phyloP scores from a whole-genome alignment of 306 rosid species.

The Begonia masoniana region DNA sequence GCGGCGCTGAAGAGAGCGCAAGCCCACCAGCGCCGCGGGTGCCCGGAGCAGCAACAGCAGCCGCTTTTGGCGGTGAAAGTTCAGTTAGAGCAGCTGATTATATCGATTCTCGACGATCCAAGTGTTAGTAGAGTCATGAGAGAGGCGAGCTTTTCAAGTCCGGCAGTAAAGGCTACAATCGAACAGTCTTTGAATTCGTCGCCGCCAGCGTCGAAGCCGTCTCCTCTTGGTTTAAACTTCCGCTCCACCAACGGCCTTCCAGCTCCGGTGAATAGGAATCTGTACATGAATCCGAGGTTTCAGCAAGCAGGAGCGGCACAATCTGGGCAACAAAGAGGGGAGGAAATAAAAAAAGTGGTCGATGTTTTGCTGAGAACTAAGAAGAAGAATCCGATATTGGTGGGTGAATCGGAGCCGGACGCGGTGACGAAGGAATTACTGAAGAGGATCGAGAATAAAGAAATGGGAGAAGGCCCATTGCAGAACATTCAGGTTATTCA shows the following conservation, averaged over 20 bases:
- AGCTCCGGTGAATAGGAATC: conserved; percentile 23
- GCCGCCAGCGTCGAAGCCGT: conserved; percentile 30
- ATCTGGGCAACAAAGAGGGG: conserved; percentile 39
- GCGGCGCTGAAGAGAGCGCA: conserved; percentile 94
- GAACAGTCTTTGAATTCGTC: conserved; percentile 58
- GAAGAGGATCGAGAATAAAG: conserved; percentile 55
- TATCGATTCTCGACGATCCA: conserved; percentile 90
- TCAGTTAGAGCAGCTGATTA: conserved; percentile 83
- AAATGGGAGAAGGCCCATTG: conserved; percentile 42
- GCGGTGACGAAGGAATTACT: conserved; percentile 54
- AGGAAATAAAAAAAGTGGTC: conserved; percentile 50
- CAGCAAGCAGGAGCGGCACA: conserved; percentile 43
- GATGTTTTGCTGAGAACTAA: conserved; percentile 49
- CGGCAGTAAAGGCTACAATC: conserved; percentile 79
- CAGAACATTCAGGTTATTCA: conserved; percentile 40
- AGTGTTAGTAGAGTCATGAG: conserved; percentile 97
- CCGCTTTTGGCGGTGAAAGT: conserved; percentile 91
- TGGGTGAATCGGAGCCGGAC: conserved; percentile 87
- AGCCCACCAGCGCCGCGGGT: conserved; percentile 94
- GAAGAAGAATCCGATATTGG: conserved; percentile 85
- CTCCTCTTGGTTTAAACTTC: conserved; percentile 53
- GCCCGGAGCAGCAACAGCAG: conserved; percentile 94
- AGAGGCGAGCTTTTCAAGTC: conserved; percentile 88
- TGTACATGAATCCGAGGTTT: conserved; percentile 71
- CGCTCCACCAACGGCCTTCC: conserved; percentile 26